phyloP scores from a whole-genome alignment of 495 filamentous ascomycete species.

The Aspergillus mulundensis region DNA sequence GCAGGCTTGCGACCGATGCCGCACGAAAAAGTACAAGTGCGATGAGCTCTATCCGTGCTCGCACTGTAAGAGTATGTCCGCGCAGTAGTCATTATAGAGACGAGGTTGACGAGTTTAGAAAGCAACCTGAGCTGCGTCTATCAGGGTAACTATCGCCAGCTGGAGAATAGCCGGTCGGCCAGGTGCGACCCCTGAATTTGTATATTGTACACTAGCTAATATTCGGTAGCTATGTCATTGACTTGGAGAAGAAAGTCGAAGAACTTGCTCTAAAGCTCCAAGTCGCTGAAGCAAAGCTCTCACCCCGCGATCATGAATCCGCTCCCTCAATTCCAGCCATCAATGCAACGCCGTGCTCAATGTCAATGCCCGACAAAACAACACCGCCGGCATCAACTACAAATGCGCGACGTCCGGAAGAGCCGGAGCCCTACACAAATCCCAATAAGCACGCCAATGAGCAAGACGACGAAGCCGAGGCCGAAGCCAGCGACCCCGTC shows the following conservation, averaged over 20 bases:
- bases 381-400: conserved; percentile 22
- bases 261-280: conserved; percentile 30
- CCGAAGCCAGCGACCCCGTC: conserved; percentile 23
- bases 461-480: conserved; percentile 23
- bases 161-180: conserved; percentile 33
- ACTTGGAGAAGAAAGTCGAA: conserved; percentile 38
- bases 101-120: conserved; percentile 18
- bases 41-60: conserved; percentile 40
- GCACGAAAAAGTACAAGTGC: conserved; percentile 44
- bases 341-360: conserved; percentile 30
- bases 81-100: background rate
- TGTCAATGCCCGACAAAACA: conserved; percentile 17
- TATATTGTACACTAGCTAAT: background rate
- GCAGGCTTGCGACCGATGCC: conserved; percentile 40
- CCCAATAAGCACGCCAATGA: background rate
- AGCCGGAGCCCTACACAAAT: background rate
- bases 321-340: conserved; percentile 2
- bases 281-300: conserved; percentile 20
- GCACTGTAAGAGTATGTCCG: conserved; percentile 36
- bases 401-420: conserved; percentile 7
- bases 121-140: conserved; percentile 32
- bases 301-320: background rate
- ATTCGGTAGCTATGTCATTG: conserved; percentile 28
- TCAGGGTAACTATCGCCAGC: conserved; percentile 35
- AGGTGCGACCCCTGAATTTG: conserved; percentile 17